Evolutionary conservation across 169 alveolate genomes (phyloP).

Genomic region (Amoebophrya sp.): DNA sequence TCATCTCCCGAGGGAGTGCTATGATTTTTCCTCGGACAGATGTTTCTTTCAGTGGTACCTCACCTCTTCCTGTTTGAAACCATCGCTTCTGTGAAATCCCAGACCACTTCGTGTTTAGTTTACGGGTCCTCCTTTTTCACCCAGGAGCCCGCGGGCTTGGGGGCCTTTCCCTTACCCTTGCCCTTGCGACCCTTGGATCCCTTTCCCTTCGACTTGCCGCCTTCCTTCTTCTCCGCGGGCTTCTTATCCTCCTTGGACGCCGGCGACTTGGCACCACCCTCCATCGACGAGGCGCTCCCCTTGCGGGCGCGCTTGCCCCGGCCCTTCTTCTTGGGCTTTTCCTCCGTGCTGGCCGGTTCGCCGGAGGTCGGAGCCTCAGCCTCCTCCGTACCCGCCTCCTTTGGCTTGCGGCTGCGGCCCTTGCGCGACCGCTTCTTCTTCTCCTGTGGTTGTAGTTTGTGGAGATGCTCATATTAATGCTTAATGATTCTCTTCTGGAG

Average conservation of each 20-base stretch:
- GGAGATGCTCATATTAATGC: too few species aligned
- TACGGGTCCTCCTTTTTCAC: neutral
- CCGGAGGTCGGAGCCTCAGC: too few species aligned
- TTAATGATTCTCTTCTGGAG: too few species aligned
- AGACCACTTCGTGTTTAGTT: too few species aligned
- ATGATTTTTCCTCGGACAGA: too few species aligned
- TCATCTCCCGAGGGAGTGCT: too few species aligned
- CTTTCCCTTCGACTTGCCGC: neutral
- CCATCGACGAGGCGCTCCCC: too few species aligned
- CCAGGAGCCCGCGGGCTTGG: neutral
- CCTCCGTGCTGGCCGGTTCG: neutral
- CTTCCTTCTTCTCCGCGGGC: neutral
- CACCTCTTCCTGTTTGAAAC: too few species aligned
- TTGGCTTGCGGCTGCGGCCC: constrained; percentile 10
- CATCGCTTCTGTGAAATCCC: too few species aligned
- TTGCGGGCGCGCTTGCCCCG: neutral
- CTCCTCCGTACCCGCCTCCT: neutral
- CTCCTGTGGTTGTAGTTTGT: neutral
- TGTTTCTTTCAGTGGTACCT: too few species aligned
- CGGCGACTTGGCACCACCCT: neutral
- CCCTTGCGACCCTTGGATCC: neutral
- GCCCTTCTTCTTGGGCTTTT: neutral
- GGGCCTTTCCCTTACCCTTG: neutral
- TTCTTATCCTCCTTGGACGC: neutral
- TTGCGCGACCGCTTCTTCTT: too few species aligned